phyloP scores from a whole-genome alignment of 768 basidiomycete species.

The Mycena kentingensis region DNA sequence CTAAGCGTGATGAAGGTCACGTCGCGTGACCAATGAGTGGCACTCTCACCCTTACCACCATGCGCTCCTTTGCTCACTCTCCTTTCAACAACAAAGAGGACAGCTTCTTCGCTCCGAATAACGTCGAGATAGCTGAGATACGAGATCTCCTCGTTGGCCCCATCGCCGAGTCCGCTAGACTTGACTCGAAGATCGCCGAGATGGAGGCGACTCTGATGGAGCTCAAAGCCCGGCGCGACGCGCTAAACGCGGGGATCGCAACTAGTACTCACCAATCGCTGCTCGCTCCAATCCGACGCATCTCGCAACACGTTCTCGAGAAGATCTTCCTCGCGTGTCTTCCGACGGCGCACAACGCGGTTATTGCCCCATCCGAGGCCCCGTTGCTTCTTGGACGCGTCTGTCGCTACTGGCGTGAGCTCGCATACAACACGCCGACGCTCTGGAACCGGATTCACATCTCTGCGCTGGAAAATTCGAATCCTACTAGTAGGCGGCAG shows the following conservation, averaged over 20 bases:
- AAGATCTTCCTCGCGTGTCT: conserved; percentile 10
- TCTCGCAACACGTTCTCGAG: conserved; percentile 5
- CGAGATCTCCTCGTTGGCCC: not conserved
- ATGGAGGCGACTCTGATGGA: not conserved
- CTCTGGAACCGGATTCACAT: conserved; percentile 3
- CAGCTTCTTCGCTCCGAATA: not conserved
- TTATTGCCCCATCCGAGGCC: not conserved
- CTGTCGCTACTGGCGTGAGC: conserved; percentile 2
- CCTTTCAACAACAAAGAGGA: not conserved
- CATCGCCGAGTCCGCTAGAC: not conserved
- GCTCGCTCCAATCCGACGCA: conserved; percentile 9
- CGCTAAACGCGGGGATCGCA: not conserved
- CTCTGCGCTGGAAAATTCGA: not conserved
- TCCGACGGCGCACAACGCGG: conserved; percentile 1
- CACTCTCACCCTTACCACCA: too few relatives aligned
- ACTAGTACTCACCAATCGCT: not conserved
- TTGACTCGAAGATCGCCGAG: not conserved
- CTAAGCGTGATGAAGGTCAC: too few relatives aligned
- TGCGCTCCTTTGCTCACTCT: too few relatives aligned
- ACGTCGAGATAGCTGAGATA: not conserved
- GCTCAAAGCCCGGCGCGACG: not conserved
- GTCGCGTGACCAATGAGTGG: too few relatives aligned
- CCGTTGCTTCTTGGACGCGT: conserved; percentile 1
- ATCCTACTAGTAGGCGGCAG: too few relatives aligned
- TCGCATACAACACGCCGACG: not conserved